A percentile compares a stretch with the other conserved stretches of the same genome.
Evolutionary conservation across 192 early-diverging fungal genomes (phyloP).

Genomic region (Mortierella alpina): DNA sequence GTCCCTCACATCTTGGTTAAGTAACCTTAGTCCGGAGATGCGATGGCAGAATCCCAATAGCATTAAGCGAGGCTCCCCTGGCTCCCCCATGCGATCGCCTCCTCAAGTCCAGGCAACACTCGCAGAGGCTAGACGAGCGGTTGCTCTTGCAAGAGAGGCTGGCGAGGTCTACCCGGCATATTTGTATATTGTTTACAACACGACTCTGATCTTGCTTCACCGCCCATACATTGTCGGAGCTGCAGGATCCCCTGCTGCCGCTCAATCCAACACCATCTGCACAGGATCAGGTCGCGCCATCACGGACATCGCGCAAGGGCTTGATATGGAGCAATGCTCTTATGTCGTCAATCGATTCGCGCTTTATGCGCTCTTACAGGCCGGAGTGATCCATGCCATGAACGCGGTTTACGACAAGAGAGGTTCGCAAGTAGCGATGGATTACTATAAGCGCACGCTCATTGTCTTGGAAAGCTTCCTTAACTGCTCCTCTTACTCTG

Average conservation of each 20-base stretch:
- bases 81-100: slow-evolving; percentile 34
- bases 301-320: slow-evolving; percentile 40
- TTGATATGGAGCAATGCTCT: slow-evolving; percentile 52
- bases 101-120: slow-evolving; percentile 12
- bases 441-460: slow-evolving; percentile 46
- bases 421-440: slow-evolving; percentile 46
- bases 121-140: slow-evolving; percentile 26
- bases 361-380: slow-evolving; percentile 49
- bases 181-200: slow-evolving; percentile 56
- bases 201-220: slow-evolving; percentile 59
- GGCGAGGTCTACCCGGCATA: slow-evolving; percentile 49
- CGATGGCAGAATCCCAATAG: slow-evolving; percentile 48
- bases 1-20: slow-evolving; percentile 48
- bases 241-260: slow-evolving; percentile 47
- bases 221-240: slow-evolving; percentile 63
- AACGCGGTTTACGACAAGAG: slow-evolving; percentile 52
- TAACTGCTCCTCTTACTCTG: slow-evolving; percentile 36
- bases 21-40: slow-evolving; percentile 50
- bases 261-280: slow-evolving; percentile 54
- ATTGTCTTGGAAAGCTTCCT: slow-evolving; percentile 38
- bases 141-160: slow-evolving; percentile 21
- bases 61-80: slow-evolving; percentile 29
- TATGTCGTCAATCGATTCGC: slow-evolving; percentile 48
- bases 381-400: slow-evolving; percentile 52
- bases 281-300: slow-evolving; percentile 52